Conservation (phyloP, 179 eudicot genomes). For the Spinacia oleracea region DNA sequence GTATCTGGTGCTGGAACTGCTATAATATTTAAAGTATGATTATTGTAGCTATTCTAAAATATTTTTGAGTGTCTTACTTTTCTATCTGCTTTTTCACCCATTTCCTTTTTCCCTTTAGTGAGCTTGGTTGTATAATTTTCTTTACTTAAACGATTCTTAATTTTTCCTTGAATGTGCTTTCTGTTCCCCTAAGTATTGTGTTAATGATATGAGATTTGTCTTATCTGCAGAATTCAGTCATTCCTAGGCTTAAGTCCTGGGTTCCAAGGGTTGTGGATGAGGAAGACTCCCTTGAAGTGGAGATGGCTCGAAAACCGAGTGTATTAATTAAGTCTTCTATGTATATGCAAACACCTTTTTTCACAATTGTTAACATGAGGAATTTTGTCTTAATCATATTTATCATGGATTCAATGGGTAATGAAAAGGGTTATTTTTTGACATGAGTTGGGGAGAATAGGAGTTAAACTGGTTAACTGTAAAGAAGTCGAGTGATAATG, state of each 20-base stretch:
- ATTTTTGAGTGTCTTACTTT: background rate
- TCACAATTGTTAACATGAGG: background rate
- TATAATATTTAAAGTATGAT: slow-evolving; percentile 68
- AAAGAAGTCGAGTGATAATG: background rate
- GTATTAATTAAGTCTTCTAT: slow-evolving; percentile 10
- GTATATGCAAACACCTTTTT: background rate
- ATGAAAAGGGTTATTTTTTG: background rate
- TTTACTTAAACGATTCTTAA: background rate
- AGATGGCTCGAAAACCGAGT: slow-evolving; percentile 47
- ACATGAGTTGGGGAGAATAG: background rate
- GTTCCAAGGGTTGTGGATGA: slow-evolving; percentile 66
- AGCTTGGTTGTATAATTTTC: background rate
- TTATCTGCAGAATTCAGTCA: slow-evolving; percentile 56
- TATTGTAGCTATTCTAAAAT: slow-evolving; percentile 15
- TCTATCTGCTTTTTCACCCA: background rate
- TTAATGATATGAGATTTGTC: slow-evolving; percentile 4
- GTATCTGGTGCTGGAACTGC: slow-evolving; percentile 87
- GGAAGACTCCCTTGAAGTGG: slow-evolving; percentile 43
- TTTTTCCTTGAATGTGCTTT: background rate
- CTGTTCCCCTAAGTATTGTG: background rate
- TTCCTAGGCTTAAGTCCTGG: slow-evolving; percentile 94
- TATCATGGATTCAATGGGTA: background rate
- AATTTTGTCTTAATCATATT: background rate
- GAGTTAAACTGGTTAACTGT: background rate
- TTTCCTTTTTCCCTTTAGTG: background rate